These are phyloP conservation scores for Spergularia bocconei DNA, from an alignment of 148 eudicot genomes.

Conservation along the genomic window DNA sequence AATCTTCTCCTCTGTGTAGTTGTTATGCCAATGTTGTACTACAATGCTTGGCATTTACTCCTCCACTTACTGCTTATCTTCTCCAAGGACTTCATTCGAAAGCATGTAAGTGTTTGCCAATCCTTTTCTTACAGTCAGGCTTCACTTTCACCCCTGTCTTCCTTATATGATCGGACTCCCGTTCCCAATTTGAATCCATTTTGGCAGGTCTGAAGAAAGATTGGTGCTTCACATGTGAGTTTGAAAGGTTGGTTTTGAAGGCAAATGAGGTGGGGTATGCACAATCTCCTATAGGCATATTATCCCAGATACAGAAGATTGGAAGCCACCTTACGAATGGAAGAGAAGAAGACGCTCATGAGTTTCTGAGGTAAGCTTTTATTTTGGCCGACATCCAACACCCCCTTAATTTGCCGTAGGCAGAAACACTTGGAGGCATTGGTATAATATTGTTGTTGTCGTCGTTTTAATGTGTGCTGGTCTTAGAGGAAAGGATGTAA, in stretches of 20 bases:
- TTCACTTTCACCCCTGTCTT: background rate
- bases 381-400: no score
- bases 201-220: slow-evolving; percentile 55
- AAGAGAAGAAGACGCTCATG: slow-evolving; percentile 92
- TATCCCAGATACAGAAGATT: slow-evolving; percentile 60
- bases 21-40: slow-evolving; percentile 89
- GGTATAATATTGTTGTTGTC: no score
- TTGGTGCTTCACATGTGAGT: slow-evolving; percentile 89
- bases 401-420: no score
- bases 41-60: slow-evolving; percentile 85
- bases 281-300: slow-evolving; percentile 54
- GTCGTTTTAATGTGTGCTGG: background rate
- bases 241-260: slow-evolving; percentile 56
- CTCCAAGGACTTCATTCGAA: slow-evolving; percentile 81
- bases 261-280: slow-evolving; percentile 53
- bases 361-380: slow-evolving; percentile 63
- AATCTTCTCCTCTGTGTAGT: slow-evolving; percentile 29
- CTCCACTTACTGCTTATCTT: slow-evolving; percentile 83
- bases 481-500: slow-evolving; percentile 7
- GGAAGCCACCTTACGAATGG: slow-evolving; percentile 72
- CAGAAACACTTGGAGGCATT: no score
- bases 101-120: slow-evolving; percentile 53
- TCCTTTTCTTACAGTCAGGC: background rate
- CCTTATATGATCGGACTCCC: background rate
- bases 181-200: slow-evolving; percentile 9